These are phyloP conservation scores for Phytophthora europaea DNA, from an alignment of 352 stramenopile species.

Conservation along the genomic window DNA sequence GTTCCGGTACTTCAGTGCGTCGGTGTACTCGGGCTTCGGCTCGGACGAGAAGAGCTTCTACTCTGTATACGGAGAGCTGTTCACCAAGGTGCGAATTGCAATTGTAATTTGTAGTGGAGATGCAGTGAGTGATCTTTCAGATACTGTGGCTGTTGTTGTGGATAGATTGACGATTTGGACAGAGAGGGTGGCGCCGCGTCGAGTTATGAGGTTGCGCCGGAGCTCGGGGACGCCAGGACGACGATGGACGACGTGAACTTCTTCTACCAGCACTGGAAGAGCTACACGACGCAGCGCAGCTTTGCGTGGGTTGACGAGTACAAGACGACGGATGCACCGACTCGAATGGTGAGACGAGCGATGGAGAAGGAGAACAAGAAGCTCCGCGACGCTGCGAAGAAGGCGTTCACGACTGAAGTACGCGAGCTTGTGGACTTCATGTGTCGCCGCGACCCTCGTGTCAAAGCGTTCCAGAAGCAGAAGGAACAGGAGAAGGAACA, in stretches of 20 bases:
- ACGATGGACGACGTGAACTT: slow-evolving; percentile 61
- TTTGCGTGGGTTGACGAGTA: slow-evolving; percentile 89
- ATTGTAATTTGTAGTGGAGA: background rate
- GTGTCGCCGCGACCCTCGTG: slow-evolving; percentile 77
- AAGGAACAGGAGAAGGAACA: slow-evolving; percentile 71
- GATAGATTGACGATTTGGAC: slow-evolving; percentile 80
- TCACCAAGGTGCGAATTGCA: slow-evolving; percentile 57
- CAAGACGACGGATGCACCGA: slow-evolving; percentile 84
- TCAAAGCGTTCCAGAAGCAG: slow-evolving; percentile 72
- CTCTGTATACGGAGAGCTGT: slow-evolving; percentile 76
- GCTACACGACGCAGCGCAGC: slow-evolving; percentile 75
- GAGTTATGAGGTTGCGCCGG: slow-evolving; percentile 41
- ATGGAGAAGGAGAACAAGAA: slow-evolving; percentile 94
- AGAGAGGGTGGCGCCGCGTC: slow-evolving; percentile 32
- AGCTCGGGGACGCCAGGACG: slow-evolving; percentile 54
- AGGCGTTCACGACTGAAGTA: slow-evolving; percentile 82
- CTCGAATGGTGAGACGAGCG: slow-evolving; percentile 73
- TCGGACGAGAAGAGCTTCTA: slow-evolving; percentile 83
- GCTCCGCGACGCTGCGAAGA: slow-evolving; percentile 79
- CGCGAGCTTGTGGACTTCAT: slow-evolving; percentile 88
- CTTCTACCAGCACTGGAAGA: slow-evolving; percentile 88
- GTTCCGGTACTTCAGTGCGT: slow-evolving; percentile 84
- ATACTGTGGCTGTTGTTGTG: slow-evolving; percentile 2
- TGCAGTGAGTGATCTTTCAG: background rate
- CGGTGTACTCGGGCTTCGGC: slow-evolving; percentile 84